These are phyloP conservation scores for Fusarium papillatum DNA, from an alignment of 2,329 filamentous ascomycete genomes.

Conservation along the genomic window DNA sequence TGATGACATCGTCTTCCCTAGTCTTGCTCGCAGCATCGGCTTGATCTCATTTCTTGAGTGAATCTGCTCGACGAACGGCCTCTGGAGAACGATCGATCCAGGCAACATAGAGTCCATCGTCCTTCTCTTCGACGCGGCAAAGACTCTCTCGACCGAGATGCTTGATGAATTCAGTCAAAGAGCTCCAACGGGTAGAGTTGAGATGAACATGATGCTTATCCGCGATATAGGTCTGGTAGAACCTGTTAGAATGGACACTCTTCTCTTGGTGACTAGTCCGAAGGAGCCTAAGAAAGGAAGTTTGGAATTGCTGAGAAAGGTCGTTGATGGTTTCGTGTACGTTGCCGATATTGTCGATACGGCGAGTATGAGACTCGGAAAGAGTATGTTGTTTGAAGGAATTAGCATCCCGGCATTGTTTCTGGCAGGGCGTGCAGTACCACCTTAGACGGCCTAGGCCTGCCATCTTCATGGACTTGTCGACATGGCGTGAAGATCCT, in stretches of 20 bases:
- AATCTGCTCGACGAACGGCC: background rate
- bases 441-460: background rate
- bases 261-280: background rate
- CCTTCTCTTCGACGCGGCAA: background rate
- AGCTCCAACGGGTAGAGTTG: background rate
- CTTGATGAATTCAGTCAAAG: background rate
- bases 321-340: background rate
- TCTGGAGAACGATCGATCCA: background rate
- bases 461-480: background rate
- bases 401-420: background rate
- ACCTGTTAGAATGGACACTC: background rate
- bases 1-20: background rate
- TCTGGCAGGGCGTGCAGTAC: background rate
- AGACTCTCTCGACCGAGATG: background rate
- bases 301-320: background rate
- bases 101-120: background rate
- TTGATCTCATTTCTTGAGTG: background rate
- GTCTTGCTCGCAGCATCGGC: background rate
- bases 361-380: background rate
- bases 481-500: background rate
- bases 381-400: background rate
- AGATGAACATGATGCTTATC: background rate
- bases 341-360: background rate
- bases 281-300: background rate
- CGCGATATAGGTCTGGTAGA: background rate